Evolutionary conservation across 345 rosid species (phyloP).

Genomic region (Rhodamnia argentea): DNA sequence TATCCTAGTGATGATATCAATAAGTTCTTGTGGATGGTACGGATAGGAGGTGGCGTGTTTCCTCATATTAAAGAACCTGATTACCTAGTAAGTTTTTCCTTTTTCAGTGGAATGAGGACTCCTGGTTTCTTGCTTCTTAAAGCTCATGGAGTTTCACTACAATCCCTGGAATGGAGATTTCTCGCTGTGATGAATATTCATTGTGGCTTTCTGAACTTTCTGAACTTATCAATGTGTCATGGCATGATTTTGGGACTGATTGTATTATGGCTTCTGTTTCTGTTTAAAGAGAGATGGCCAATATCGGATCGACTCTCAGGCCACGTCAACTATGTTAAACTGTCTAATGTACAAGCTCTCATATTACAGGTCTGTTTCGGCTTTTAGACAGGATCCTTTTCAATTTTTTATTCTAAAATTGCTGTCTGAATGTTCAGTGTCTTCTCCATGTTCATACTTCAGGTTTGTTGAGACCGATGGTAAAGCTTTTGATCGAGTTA

Average conservation of each 20-base stretch:
- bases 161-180: not conserved
- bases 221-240: not conserved
- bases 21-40: slow-evolving; percentile 99
- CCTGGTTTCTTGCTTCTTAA: not conserved
- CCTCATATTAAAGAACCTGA: slow-evolving; percentile 98
- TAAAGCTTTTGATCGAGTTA: slow-evolving; percentile 80
- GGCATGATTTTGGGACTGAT: not conserved
- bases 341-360: slow-evolving; percentile 96
- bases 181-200: not conserved
- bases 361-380: slow-evolving; percentile 67
- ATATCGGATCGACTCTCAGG: slow-evolving; percentile 87
- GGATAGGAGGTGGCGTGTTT: slow-evolving; percentile 97
- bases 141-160: not conserved
- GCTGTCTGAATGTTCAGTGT: not conserved
- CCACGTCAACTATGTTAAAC: slow-evolving; percentile 93
- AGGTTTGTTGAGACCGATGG: slow-evolving; percentile 99
- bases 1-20: slow-evolving; percentile 98
- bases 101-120: not conserved
- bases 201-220: not conserved
- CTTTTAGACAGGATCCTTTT: not conserved
- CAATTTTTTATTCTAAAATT: not conserved
- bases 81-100: slow-evolving; percentile 50
- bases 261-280: not conserved
- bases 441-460: slow-evolving; percentile 2
- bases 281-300: slow-evolving; percentile 80